These are phyloP conservation scores for Gossypium anomalum DNA, from an alignment of 345 rosid species.

Conservation along the genomic window DNA sequence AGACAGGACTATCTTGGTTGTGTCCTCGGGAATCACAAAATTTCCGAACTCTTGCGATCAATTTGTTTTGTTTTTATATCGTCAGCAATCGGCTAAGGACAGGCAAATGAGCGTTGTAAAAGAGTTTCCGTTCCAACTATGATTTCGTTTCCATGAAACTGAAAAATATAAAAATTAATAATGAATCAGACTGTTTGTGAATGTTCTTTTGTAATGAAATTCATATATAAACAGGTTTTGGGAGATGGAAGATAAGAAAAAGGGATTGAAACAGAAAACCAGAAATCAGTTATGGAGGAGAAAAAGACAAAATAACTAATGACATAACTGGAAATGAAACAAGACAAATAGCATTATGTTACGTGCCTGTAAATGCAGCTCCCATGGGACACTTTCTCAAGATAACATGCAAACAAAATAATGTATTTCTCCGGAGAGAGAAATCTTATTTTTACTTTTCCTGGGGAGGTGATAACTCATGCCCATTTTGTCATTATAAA, in stretches of 20 bases:
- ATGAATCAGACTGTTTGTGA: too few relatives aligned
- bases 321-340: neutral
- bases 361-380: conserved; percentile 39
- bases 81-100: neutral
- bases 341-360: conserved; percentile 24
- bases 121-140: too few relatives aligned
- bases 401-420: conserved; percentile 12
- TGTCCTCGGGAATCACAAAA: conserved; percentile 22
- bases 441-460: neutral
- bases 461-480: conserved; percentile 5
- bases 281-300: neutral
- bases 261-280: neutral
- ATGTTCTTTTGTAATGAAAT: too few relatives aligned
- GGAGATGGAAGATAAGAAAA: too few relatives aligned
- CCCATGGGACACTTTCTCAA: conserved; percentile 24
- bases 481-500: conserved; percentile 32
- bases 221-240: too few relatives aligned
- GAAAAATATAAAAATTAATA: too few relatives aligned
- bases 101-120: neutral
- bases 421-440: neutral
- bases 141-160: too few relatives aligned
- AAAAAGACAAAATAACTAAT: neutral
- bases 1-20: conserved; percentile 15
- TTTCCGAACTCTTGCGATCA: neutral
- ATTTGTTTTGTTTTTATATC: neutral